A percentile compares a stretch with the other conserved stretches of the same genome.
Evolutionary conservation across 768 basidiomycete genomes (phyloP).

Genomic region (Dacryopinax spathularia): DNA sequence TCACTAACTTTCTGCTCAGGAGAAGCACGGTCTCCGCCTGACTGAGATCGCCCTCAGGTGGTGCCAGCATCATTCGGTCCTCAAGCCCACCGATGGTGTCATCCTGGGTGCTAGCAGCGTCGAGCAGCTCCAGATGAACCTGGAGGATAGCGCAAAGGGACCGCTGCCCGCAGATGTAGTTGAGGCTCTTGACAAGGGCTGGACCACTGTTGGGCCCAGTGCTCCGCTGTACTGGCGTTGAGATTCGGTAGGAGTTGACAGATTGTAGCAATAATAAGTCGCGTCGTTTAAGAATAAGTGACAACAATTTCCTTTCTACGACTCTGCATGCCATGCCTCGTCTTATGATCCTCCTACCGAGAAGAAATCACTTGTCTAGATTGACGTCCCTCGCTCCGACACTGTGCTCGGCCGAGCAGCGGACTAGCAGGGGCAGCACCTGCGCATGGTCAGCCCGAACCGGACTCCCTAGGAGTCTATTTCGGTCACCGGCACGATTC

Average conservation of each 20-base stretch:
- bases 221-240: not conserved
- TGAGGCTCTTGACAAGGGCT: conserved; percentile 11
- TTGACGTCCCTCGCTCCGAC: too few relatives aligned
- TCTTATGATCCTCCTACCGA: too few relatives aligned
- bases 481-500: too few relatives aligned
- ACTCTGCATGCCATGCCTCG: too few relatives aligned
- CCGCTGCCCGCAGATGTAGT: conserved; percentile 11
- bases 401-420: too few relatives aligned
- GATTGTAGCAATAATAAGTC: not conserved
- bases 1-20: not conserved
- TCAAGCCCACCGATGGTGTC: conserved; percentile 5
- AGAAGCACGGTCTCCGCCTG: not conserved
- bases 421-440: too few relatives aligned
- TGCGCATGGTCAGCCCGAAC: too few relatives aligned
- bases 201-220: conserved; percentile 2
- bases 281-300: too few relatives aligned
- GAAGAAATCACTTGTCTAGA: too few relatives aligned
- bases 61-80: conserved; percentile 2
- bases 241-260: not conserved
- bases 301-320: too few relatives aligned
- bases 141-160: conserved; percentile 6
- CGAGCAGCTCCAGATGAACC: conserved; percentile 6
- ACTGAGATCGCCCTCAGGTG: conserved; percentile 1
- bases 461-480: too few relatives aligned
- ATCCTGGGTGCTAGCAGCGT: conserved; percentile 10